These are phyloP conservation scores for Begonia loranthoides DNA, from an alignment of 306 rosid genomes.

Conservation along the genomic window DNA sequence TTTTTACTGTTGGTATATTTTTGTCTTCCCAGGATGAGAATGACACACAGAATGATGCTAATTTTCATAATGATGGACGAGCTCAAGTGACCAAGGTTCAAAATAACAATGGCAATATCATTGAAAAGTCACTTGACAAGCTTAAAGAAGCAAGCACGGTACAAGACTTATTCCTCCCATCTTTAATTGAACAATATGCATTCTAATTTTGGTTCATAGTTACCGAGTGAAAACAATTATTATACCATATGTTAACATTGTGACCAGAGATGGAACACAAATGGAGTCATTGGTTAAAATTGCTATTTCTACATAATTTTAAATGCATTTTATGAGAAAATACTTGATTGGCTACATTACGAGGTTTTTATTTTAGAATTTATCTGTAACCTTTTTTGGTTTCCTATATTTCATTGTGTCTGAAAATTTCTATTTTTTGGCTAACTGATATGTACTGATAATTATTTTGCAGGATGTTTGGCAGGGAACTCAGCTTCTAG, in stretches of 20 bases:
- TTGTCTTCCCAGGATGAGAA: slow-evolving; percentile 30
- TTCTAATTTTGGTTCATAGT: background rate
- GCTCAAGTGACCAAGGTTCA: slow-evolving; percentile 41
- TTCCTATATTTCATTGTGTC: too few relatives aligned
- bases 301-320: too few relatives aligned
- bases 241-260: too few relatives aligned
- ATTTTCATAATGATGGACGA: slow-evolving; percentile 18
- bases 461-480: slow-evolving; percentile 63
- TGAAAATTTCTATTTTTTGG: too few relatives aligned
- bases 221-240: too few relatives aligned
- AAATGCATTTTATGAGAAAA: too few relatives aligned
- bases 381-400: too few relatives aligned
- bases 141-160: slow-evolving; percentile 77
- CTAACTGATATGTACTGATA: background rate
- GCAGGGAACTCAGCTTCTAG: slow-evolving; percentile 98
- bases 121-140: slow-evolving; percentile 62
- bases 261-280: too few relatives aligned
- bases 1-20: too few relatives aligned
- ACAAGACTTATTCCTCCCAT: slow-evolving; percentile 15
- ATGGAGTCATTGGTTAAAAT: too few relatives aligned
- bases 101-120: slow-evolving; percentile 40
- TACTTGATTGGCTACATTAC: too few relatives aligned
- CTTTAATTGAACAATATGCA: slow-evolving; percentile 1
- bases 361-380: too few relatives aligned
- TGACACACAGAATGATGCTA: slow-evolving; percentile 33